phyloP scores from a whole-genome alignment of 768 basidiomycete species.

The Trametes elegans region DNA sequence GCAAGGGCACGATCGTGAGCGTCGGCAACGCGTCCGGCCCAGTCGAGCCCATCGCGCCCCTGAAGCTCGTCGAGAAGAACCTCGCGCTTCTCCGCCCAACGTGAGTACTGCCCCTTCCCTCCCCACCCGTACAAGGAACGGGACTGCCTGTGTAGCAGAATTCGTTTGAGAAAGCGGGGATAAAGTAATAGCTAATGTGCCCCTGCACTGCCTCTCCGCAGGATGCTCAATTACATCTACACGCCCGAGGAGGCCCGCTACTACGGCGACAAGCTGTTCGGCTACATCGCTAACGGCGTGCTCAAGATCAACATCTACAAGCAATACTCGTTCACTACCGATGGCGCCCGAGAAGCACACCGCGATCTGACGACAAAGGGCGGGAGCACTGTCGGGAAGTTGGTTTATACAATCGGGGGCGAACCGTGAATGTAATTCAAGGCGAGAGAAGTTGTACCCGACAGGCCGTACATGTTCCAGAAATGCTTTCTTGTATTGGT shows the following conservation, averaged over 20 bases:
- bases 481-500: neutral
- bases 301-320: constrained; percentile 68
- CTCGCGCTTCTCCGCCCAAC: constrained; percentile 68
- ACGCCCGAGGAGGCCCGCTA: constrained; percentile 66
- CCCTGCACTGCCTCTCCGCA: constrained; percentile 27
- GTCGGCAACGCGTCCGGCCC: constrained; percentile 89
- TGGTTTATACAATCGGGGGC: constrained; percentile 64
- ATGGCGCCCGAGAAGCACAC: constrained; percentile 75
- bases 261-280: constrained; percentile 66
- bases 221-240: constrained; percentile 64
- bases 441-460: neutral
- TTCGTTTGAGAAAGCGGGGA: too few species aligned
- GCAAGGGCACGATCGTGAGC: constrained; percentile 85
- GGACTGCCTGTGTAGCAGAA: too few species aligned
- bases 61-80: constrained; percentile 78
- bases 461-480: neutral
- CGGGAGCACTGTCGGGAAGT: constrained; percentile 82
- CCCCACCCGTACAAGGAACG: neutral
- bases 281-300: constrained; percentile 50
- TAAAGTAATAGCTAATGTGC: too few species aligned
- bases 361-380: constrained; percentile 54
- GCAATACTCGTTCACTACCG: constrained; percentile 78
- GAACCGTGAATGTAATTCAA: constrained; percentile 14
- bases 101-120: constrained; percentile 34
- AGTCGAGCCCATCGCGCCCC: constrained; percentile 67